These are phyloP conservation scores for Colletotrichum tofieldiae DNA, from an alignment of 2,329 filamentous ascomycete genomes.

Conservation along the genomic window DNA sequence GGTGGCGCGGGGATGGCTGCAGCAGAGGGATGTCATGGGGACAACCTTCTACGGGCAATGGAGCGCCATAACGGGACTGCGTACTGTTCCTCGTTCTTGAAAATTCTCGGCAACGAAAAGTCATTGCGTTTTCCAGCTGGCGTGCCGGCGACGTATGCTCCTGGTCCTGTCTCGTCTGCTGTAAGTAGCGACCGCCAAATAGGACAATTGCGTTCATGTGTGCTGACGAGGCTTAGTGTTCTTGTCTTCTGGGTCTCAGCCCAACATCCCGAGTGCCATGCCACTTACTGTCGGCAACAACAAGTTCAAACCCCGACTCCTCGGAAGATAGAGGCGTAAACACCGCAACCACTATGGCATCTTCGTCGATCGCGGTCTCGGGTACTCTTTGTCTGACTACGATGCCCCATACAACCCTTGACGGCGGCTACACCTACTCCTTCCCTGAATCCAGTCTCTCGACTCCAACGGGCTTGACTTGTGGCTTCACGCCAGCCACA, in stretches of 20 bases:
- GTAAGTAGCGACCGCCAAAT: slow-evolving; percentile 1
- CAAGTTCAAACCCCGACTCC: background rate
- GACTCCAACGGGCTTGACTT: background rate
- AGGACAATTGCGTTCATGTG: background rate
- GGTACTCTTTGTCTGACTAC: background rate
- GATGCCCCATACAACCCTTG: background rate
- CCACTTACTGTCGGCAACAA: background rate
- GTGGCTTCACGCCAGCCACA: background rate
- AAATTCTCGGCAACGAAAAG: background rate
- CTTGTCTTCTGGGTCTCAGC: slow-evolving; percentile 26
- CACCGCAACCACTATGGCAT: too few species aligned
- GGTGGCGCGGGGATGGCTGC: background rate
- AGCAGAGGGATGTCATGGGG: slow-evolving; percentile 36
- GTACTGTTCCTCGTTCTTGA: slow-evolving; percentile 36
- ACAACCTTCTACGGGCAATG: slow-evolving; percentile 41
- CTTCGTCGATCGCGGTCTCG: background rate
- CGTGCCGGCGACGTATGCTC: slow-evolving; percentile 27
- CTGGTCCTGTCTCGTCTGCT: slow-evolving; percentile 22
- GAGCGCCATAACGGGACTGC: slow-evolving; percentile 32
- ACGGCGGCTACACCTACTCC: slow-evolving; percentile 31
- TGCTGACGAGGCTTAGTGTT: slow-evolving; percentile 29
- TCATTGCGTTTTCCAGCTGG: background rate
- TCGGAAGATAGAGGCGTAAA: background rate
- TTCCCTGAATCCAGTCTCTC: background rate
- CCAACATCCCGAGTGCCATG: background rate